A percentile compares a stretch with the other conserved stretches of the same genome.
phyloP scores from a whole-genome alignment of 2,329 filamentous ascomycete species.

The Blastomyces gilchristii region DNA sequence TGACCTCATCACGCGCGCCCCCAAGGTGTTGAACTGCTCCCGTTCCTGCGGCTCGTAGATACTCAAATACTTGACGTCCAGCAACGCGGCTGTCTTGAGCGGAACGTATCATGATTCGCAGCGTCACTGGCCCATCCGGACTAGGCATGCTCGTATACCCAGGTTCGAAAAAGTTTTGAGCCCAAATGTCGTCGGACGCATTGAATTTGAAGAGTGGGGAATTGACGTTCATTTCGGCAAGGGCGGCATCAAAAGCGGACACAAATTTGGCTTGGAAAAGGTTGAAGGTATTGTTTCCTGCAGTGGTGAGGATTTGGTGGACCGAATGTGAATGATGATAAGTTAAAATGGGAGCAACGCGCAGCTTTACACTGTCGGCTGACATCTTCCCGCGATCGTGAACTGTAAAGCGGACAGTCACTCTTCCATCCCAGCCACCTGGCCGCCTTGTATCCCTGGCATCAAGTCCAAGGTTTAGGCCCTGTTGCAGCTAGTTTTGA shows the following conservation, averaged over 20 bases:
- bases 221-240: constrained; percentile 13
- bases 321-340: constrained; percentile 31
- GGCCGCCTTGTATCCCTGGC: constrained; percentile 23
- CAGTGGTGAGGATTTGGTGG: constrained; percentile 20
- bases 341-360: constrained; percentile 31
- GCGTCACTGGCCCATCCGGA: constrained; percentile 23
- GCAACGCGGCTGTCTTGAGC: constrained; percentile 20
- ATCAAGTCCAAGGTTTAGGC: constrained; percentile 31
- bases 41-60: constrained; percentile 22
- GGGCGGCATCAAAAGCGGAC: constrained; percentile 13
- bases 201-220: constrained; percentile 20
- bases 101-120: constrained; percentile 27
- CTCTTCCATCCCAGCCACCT: constrained; percentile 14
- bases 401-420: constrained; percentile 22
- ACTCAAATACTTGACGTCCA: constrained; percentile 27
- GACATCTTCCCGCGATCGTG: constrained; percentile 15
- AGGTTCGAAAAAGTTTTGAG: constrained; percentile 34
- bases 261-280: constrained; percentile 17
- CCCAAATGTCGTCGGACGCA: constrained; percentile 27
- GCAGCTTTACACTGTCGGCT: constrained; percentile 25
- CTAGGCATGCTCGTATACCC: constrained; percentile 34
- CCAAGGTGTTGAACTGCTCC: constrained; percentile 25
- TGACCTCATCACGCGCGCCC: constrained; percentile 17
- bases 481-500: constrained; percentile 20
- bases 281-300: constrained; percentile 7